Evolutionary conservation across 345 rosid species (phyloP), one percentile per base, ranked within the genome.

Genomic region (Populus alba): DNA sequence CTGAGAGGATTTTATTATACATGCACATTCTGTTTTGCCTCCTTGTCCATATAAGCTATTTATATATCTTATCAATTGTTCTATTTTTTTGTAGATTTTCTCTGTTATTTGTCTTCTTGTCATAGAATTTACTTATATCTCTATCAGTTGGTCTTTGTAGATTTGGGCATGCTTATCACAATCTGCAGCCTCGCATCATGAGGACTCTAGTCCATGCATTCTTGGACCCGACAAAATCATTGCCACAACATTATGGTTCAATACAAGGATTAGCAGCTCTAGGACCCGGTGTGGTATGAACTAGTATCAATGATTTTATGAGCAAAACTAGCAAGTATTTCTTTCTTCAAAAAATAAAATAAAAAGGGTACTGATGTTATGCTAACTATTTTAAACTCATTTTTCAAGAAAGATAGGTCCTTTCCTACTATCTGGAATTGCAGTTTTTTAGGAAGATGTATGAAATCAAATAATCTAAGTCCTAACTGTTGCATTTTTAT

Each of bases 231-330:
- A 85, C 91, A 53, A 94, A 91, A 84, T 51, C 92, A 72, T 86
- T 91, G 73, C 78, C 97, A 80, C 98, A 94, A 74, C 98, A 94
- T 82, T 94, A 89, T 67, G 97, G 98, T 74, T 97, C 98, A 77
- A 83, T 94, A 81, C 94, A 86, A 92, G 98, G 98, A 78, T 81
- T 94, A 77, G 92, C 90, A 63, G 90, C 91, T 25, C 90, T 94
- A 66, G 98, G 98, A 77, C 88, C 90, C 75, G 84, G 84, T 73
- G 92, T 89, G 97, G 98, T 94, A 94, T 75, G 37, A 47, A 13
- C 18, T 47, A 47, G 51, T 15, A 47, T 47, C 51, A 47, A 47
- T 47, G 51, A 6, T 1, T 15, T 47, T 47, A 13, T 1, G 11
- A 47, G 51, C 16, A 47, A 47, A 47, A 47, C 51, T 15, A 47